Base-by-base conservation (phyloP, 2,329 filamentous ascomycete species). In the Aspergillus puulaauensis region DNA sequence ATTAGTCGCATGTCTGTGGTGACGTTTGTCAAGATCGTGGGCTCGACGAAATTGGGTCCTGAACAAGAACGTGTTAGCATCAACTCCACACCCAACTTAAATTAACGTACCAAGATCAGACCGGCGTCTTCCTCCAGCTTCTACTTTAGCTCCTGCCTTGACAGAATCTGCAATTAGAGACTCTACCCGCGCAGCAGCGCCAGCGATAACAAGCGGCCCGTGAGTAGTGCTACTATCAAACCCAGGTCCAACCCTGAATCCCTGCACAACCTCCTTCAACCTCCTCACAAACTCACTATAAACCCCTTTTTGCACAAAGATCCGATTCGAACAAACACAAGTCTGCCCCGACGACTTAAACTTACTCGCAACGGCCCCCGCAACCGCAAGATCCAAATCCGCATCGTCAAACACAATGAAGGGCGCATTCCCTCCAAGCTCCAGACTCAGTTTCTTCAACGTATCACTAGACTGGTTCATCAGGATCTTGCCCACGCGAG, bases 281-380 rank as follows among this genome's bases (percentile, higher is more conserved):
- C 77, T 70, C 1, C 71, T 59, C 0, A 81, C 80, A 27, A 88
- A 82, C 7, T 77, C 63, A 35, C 81, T 75, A 57, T 80, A 79
- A 24, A 80, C 75, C 2, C 74, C 75, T 19, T 71, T 66, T 57
- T 82, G 80, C 0, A 82, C 75, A 57, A 77, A 80, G 37, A 82
- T 74, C 0, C 80, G 71, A 60, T 82, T 82, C 1, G 90, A 89
- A 68, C 89, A 91, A 9, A 97, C 92, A 74, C 93, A 98, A 0
- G 93, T 97, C 80, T 98, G 93, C 17, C 93, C 93, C 0, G 90
- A 93, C 4, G 87, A 90, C 53, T 93, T 88, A 83, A 97, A 97
- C 75, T 97, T 98, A 68, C 85, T 90, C 11, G 86, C 79, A 54
- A 97, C 83, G 44, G 90, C 91, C 23, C 91, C 91, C 0, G 85